Evolutionary conservation across 108 stramenopile species (phyloP), one percentile per base, ranked within the genome.

Genomic region (Skeletonema marinoi): DNA sequence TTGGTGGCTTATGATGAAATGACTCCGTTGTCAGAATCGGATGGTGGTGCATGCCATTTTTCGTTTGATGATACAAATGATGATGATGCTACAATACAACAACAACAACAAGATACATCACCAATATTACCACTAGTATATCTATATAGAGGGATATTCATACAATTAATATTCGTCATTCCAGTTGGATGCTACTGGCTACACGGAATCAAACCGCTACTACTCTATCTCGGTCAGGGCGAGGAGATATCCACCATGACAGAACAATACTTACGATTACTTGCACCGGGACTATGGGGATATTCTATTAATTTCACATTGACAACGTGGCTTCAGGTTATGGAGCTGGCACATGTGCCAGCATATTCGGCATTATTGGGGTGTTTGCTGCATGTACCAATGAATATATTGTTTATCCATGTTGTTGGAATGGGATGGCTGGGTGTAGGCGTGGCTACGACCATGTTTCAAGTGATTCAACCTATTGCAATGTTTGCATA

Each of bases 181-280:
- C 91, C 91, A 1, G 75, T 89, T 2, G 81, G 77, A 3, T 21
- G 82, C 11, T 87, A 79, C 66, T 92, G 91, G 89, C 33, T 89
- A n/a, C 41, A 13, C 51, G 88, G 87, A 30, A 79, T 86, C 32
- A 44, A 85, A 16, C 32, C 56, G 13, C 48, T 84, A 32, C 60
- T 92, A 14, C 7, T 88, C 30, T 11, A 68, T 7, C 62, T 92
- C 19, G 91, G 91, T 11, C 91, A 92, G 71, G 70, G 54, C 3
- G 71, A 81, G 6, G 44, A 68, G 14, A 19, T 89, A 19, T 81
- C 88, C 9, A 56, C 16, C 19, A 87, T 82, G 80, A 86, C 88
- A 1, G 70, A 68, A 19, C 6, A 39, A 12, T 92, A 92, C 54
- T 70, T 92, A 14, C 14, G 58, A 30, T 64, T 88, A 2, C 73